A percentile compares a stretch with the other conserved stretches of the same genome.
Evolutionary conservation across 768 basidiomycete genomes (phyloP).

Genomic region (Auriscalpium orientale): DNA sequence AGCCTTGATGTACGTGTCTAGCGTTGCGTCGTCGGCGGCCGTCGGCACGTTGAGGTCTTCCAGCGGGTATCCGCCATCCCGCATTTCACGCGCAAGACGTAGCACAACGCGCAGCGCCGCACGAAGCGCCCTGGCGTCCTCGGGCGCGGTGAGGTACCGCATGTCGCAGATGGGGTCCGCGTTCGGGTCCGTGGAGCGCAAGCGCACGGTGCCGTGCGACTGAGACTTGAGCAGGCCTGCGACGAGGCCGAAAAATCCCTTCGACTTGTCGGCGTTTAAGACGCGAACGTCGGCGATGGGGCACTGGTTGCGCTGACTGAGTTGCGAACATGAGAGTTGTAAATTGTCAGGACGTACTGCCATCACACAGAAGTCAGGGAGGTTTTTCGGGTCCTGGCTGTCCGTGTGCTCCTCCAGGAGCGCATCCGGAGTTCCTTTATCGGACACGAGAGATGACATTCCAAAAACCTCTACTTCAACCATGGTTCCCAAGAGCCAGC

Average conservation of each 20-base stretch:
- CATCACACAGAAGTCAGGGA: not conserved
- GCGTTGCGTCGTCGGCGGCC: not conserved
- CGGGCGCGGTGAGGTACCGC: not conserved
- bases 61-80: not conserved
- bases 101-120: not conserved
- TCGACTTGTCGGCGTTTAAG: not conserved
- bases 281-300: not conserved
- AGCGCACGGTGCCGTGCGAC: not conserved
- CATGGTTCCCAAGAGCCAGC: not conserved
- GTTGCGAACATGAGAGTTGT: not conserved
- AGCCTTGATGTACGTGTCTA: conserved; percentile 1
- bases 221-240: not conserved
- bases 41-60: not conserved
- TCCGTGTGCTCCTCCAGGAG: not conserved
- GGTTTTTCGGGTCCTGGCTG: not conserved
- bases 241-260: not conserved
- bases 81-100: not conserved
- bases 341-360: not conserved
- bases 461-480: not conserved
- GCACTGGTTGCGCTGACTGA: not conserved
- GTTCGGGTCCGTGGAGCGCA: not conserved
- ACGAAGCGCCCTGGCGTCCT: not conserved
- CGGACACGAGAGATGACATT: not conserved
- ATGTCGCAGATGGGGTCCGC: not conserved
- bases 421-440: not conserved